phyloP scores from a whole-genome alignment of 441 rosid species.

The Gossypium schwendimanii region DNA sequence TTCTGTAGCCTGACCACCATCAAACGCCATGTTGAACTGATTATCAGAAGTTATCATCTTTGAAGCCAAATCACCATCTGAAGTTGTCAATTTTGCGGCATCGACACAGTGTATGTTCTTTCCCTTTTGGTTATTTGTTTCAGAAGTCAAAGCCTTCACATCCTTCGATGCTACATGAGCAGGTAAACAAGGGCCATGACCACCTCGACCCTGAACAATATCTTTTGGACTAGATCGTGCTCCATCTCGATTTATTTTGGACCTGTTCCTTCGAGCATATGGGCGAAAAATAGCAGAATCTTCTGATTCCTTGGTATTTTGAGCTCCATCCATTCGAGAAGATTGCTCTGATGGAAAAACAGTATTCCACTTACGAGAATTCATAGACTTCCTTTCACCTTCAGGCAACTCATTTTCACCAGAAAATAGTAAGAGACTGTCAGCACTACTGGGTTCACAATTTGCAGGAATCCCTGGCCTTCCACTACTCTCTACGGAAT shows the following conservation, averaged over 20 bases:
- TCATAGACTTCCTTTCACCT: constrained; percentile 40
- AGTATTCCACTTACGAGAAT: constrained; percentile 45
- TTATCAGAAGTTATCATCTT: constrained; percentile 37
- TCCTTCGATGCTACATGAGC: constrained; percentile 50
- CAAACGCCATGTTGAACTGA: constrained; percentile 43
- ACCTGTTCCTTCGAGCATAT: constrained; percentile 95
- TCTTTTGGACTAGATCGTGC: constrained; percentile 72
- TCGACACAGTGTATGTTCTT: constrained; percentile 38
- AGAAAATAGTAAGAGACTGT: constrained; percentile 71
- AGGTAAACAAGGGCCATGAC: constrained; percentile 19
- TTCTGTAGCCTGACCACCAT: constrained; percentile 35
- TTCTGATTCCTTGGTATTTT: constrained; percentile 73
- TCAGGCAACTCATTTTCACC: constrained; percentile 69
- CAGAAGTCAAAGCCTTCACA: constrained; percentile 45
- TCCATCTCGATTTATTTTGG: constrained; percentile 76
- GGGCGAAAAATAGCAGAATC: constrained; percentile 95
- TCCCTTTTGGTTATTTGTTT: constrained; percentile 53
- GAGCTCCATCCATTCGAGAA: constrained; percentile 52
- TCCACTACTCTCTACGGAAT: constrained; percentile 94
- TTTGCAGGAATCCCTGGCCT: constrained; percentile 60
- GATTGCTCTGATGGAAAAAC: constrained; percentile 60
- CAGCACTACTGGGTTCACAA: constrained; percentile 86
- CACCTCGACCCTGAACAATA: constrained; percentile 55
- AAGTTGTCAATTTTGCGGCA: constrained; percentile 36
- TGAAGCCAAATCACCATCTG: constrained; percentile 53